Base-by-base conservation (phyloP, 2,329 filamentous ascomycete species). In the Fusarium hostae region DNA sequence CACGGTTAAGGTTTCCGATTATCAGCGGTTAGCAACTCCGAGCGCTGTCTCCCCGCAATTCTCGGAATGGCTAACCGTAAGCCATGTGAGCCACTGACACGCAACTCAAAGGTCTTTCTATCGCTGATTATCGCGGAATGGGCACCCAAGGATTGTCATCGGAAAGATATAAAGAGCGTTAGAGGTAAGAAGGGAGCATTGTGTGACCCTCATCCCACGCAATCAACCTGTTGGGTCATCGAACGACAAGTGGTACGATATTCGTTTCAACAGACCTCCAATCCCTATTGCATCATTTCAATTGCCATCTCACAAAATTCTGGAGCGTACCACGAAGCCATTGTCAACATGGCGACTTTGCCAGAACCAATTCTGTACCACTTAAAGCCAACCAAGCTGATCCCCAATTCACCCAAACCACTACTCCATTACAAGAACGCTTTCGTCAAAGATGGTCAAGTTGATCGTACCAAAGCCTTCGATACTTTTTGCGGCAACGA, bases 371-470 rank as follows among this genome's bases (percentile, higher is more conserved):
- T 61, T 37, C 22, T 48, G 2, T 66, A 66, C 10, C 41, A 60
- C 16, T 37, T 66, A 10, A 67, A 66, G 10, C 45, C 63, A 34
- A 66, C 63, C 6, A 66, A 67, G 8, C 34, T 66, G 18, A 51
- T 66, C 6, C 63, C 63, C 0, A 66, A 66, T 22, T 66, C 63
- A 11, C 63, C 54, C 11, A 66, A 67, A 5, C 63, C 63, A 18
- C 34, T 66, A 1, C 62, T 66, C 2, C 54, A 61, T 12, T 66
- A 66, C 30, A 66, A 67, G 8, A 52, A 61, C 0, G 63, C 54
- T 2, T 66, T 66, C 10, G 20, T 67, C 12, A 44, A 45, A 16
- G 45, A 52, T 6, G 54, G 63, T 4, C 40, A 66, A 35, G 63
- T 67, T 2, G 63, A 66, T 15, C 34, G 63, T 3, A 66, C 63